Evolutionary conservation across 2,329 filamentous ascomycete genomes (phyloP).

Genomic region (Onygenales sp.): DNA sequence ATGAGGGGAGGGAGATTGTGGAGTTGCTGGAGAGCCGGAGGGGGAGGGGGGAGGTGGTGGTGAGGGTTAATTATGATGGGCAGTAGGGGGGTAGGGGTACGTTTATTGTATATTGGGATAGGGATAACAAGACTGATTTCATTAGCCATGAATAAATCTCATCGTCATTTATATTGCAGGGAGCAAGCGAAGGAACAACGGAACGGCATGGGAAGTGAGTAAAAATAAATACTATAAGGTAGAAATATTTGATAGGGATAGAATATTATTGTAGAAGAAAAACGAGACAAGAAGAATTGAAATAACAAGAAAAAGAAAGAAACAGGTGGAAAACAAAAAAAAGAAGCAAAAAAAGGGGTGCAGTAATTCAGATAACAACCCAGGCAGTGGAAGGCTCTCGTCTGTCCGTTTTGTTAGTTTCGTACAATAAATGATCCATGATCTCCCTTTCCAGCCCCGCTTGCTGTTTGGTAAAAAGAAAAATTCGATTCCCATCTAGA

Average conservation of each 20-base stretch:
- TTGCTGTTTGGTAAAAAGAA: too few species aligned
- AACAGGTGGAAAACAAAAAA: neutral
- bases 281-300: conserved; percentile 9
- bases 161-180: neutral
- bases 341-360: neutral
- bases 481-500: too few species aligned
- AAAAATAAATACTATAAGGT: neutral
- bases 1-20: conserved; percentile 26
- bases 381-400: neutral
- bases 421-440: too few species aligned
- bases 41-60: conserved; percentile 24
- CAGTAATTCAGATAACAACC: conserved; percentile 9
- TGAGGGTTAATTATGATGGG: conserved; percentile 19
- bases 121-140: too few species aligned
- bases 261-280: conserved; percentile 11
- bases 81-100: neutral
- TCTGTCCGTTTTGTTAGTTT: too few species aligned
- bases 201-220: too few species aligned
- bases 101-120: too few species aligned
- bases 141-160: neutral
- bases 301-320: neutral
- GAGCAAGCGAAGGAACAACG: too few species aligned
- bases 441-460: too few species aligned
- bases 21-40: conserved; percentile 20
- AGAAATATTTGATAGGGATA: neutral